Percentiles rank a stretch among this genome's conserved stretches.
phyloP scores from a whole-genome alignment of 192 early-diverging fungal species.

The Gamsiella multidivaricata region DNA sequence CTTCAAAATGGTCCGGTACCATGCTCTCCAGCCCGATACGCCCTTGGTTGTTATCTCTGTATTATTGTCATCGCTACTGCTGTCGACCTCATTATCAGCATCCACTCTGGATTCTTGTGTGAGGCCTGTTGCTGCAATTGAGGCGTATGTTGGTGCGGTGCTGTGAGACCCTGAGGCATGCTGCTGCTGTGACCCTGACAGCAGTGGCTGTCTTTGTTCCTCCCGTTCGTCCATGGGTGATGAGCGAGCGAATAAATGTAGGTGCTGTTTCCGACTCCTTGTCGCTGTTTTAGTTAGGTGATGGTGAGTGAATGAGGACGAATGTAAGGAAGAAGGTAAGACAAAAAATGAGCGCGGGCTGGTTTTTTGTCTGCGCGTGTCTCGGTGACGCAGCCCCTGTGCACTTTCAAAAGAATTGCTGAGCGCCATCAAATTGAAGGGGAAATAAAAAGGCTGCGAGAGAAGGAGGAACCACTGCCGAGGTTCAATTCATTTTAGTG shows the following conservation, averaged over 20 bases:
- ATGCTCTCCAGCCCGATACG: constrained; percentile 19
- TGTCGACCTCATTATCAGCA: constrained; percentile 14
- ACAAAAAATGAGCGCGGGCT: background rate
- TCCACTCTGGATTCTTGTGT: no score
- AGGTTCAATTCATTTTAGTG: no score
- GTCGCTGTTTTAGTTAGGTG: no score
- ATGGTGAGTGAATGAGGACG: no score
- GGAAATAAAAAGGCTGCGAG: no score
- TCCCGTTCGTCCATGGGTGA: constrained; percentile 11
- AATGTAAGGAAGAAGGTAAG: background rate
- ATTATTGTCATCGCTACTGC: background rate
- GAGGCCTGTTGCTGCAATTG: background rate
- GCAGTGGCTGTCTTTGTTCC: background rate
- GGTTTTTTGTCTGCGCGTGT: no score
- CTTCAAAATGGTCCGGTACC: constrained; percentile 30
- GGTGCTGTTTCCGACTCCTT: no score
- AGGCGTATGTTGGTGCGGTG: background rate
- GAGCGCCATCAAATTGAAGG: no score
- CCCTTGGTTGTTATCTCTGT: constrained; percentile 1
- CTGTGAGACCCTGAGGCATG: background rate
- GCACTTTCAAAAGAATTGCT: no score
- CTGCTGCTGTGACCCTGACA: background rate
- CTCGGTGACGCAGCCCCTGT: no score
- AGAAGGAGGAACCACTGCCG: no score
- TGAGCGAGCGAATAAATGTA: background rate